Evolutionary conservation across 2,329 filamentous ascomycete genomes (phyloP).

Genomic region (Truncatella angustata): DNA sequence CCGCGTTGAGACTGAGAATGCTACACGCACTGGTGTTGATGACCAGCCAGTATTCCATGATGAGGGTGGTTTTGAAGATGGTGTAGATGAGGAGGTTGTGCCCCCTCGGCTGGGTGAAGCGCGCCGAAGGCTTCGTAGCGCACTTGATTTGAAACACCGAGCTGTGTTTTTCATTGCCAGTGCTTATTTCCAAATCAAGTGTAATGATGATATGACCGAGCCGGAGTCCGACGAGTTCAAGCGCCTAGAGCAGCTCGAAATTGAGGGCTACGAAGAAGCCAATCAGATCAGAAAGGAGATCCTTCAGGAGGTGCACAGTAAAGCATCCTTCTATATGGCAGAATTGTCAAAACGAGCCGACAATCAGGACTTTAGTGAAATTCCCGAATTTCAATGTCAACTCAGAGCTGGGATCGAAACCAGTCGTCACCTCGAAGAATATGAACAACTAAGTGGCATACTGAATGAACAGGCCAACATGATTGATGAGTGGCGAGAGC

Average conservation of each 20-base stretch:
- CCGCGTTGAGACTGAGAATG: conserved; percentile 43
- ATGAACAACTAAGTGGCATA: conserved; percentile 62
- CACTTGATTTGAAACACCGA: conserved; percentile 78
- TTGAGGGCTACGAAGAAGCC: conserved; percentile 71
- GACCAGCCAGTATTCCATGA: conserved; percentile 12
- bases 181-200: conserved; percentile 79
- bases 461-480: conserved; percentile 71
- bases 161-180: conserved; percentile 84
- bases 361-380: conserved; percentile 55
- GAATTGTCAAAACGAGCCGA: conserved; percentile 53
- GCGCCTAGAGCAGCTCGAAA: conserved; percentile 67
- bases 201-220: conserved; percentile 60
- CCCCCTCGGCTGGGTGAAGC: conserved; percentile 50
- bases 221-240: conserved; percentile 67
- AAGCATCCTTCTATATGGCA: conserved; percentile 63
- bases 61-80: conserved; percentile 24
- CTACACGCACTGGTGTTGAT: conserved; percentile 20
- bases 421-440: conserved; percentile 60
- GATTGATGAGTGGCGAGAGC: conserved; percentile 72
- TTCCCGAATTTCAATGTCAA: conserved; percentile 58
- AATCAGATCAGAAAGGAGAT: conserved; percentile 78
- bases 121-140: conserved; percentile 65
- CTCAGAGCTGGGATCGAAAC: conserved; percentile 70
- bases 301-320: conserved; percentile 53
- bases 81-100: conserved; percentile 33